Conservation (phyloP, 2,329 filamentous ascomycete genomes). For the Neocatenulostroma microsporum region DNA sequence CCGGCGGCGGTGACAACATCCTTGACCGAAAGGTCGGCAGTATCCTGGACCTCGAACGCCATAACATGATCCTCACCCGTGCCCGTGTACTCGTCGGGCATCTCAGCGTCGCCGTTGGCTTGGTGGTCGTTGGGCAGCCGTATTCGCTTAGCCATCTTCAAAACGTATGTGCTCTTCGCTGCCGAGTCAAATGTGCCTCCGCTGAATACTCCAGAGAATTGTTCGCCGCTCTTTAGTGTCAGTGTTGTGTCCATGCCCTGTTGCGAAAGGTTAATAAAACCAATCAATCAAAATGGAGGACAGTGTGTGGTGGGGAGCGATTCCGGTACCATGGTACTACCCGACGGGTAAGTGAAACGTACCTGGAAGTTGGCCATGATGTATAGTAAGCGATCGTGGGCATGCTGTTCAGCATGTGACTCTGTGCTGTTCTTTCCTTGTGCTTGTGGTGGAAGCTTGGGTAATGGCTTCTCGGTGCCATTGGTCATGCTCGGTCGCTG, state of each 20-base stretch:
- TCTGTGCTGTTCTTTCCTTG: constrained; percentile 35
- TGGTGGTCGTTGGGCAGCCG: constrained; percentile 34
- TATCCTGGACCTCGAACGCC: constrained; percentile 55
- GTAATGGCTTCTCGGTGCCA: constrained; percentile 38
- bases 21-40: constrained; percentile 48
- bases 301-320: too few species aligned
- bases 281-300: too few species aligned
- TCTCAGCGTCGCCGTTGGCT: constrained; percentile 39
- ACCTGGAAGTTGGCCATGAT: constrained; percentile 53
- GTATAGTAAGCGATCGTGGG: constrained; percentile 53
- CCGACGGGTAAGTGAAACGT: constrained; percentile 61
- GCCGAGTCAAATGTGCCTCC: constrained; percentile 44
- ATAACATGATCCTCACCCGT: constrained; percentile 45
- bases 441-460: constrained; percentile 15
- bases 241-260: constrained; percentile 51
- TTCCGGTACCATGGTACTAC: too few species aligned
- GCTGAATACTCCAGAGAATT: constrained; percentile 54
- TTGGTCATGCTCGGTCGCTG: constrained; percentile 49
- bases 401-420: constrained; percentile 48
- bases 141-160: constrained; percentile 59
- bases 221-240: constrained; percentile 53
- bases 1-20: constrained; percentile 49
- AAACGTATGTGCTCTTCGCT: constrained; percentile 47
- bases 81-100: constrained; percentile 38
- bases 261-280: too few species aligned